phyloP scores from a whole-genome alignment of 2,329 filamentous ascomycete species.

The Bertia moriformis region DNA sequence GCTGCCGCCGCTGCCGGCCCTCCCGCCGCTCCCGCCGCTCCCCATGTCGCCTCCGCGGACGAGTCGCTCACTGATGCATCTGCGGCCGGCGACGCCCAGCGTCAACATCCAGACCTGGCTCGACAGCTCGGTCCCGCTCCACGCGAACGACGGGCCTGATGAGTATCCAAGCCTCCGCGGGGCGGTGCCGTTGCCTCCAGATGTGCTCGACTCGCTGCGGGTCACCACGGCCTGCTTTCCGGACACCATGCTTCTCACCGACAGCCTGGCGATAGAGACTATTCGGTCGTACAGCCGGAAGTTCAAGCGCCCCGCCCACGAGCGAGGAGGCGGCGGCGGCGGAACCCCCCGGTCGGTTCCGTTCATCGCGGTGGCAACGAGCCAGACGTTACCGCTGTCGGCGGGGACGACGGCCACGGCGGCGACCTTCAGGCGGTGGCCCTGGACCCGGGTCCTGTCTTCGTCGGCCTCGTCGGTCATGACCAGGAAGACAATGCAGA shows the following conservation, averaged over 20 bases:
- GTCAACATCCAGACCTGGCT: constrained; percentile 6
- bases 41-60: neutral
- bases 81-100: too few species aligned
- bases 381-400: neutral
- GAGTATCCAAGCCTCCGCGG: constrained; percentile 8
- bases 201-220: constrained; percentile 36
- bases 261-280: constrained; percentile 38
- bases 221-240: constrained; percentile 41
- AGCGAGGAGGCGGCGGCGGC: too few species aligned
- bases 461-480: too few species aligned
- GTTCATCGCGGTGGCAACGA: too few species aligned
- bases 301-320: constrained; percentile 9
- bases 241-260: constrained; percentile 40
- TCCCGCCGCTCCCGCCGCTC: neutral
- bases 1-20: neutral
- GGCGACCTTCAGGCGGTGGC: neutral
- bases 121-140: constrained; percentile 9
- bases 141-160: neutral
- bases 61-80: constrained; percentile 2
- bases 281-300: constrained; percentile 40
- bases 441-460: neutral
- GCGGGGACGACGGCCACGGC: too few species aligned
- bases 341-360: too few species aligned
- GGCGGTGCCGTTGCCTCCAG: constrained; percentile 32
- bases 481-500: neutral